These are phyloP conservation scores for Phialocephala sp. DNA, from an alignment of 2,329 filamentous ascomycete genomes.

Conservation along the genomic window DNA sequence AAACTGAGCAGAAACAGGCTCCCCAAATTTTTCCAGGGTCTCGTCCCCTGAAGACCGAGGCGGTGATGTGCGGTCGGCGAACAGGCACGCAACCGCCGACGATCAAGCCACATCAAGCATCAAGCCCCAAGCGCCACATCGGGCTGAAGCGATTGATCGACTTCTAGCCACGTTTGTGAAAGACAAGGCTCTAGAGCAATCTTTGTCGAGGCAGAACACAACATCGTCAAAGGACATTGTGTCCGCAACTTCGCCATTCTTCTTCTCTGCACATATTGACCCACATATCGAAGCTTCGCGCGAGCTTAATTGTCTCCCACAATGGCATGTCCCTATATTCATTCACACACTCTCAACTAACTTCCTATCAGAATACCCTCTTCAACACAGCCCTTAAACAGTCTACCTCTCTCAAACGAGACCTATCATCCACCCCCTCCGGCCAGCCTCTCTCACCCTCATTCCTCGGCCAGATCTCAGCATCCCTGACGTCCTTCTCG, in stretches of 20 bases:
- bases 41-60: conserved; percentile 9
- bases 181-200: conserved; percentile 17
- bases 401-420: conserved; percentile 77
- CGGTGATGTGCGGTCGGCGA: conserved; percentile 1
- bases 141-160: conserved; percentile 2
- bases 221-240: conserved; percentile 14
- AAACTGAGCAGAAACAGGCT: background rate
- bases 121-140: background rate
- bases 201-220: conserved; percentile 10
- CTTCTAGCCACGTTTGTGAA: conserved; percentile 10
- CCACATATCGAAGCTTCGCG: background rate
- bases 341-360: background rate
- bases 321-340: conserved; percentile 22
- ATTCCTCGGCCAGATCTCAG: conserved; percentile 76
- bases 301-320: conserved; percentile 15
- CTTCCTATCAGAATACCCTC: conserved; percentile 68
- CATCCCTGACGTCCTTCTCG: conserved; percentile 78
- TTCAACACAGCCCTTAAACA: conserved; percentile 89
- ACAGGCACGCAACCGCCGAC: background rate
- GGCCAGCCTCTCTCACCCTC: conserved; percentile 61
- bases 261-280: conserved; percentile 9
- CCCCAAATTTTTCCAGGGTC: background rate
- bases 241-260: conserved; percentile 1
- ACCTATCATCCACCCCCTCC: conserved; percentile 73
- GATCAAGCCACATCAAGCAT: background rate